Evolutionary conservation across 2,329 filamentous ascomycete genomes (phyloP).

Genomic region (Clonostachys rhizophaga): DNA sequence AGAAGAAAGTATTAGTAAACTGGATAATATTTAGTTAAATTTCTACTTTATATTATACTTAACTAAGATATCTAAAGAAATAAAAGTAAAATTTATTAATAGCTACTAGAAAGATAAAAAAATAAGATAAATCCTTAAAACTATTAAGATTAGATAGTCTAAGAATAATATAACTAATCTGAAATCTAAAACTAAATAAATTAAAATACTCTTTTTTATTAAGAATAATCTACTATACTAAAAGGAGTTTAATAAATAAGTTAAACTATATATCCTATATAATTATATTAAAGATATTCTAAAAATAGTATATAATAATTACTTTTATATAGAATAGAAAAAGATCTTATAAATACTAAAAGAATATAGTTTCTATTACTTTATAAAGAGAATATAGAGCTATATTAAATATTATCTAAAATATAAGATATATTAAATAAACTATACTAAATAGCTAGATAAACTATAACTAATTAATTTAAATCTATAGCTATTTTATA

Average conservation of each 20-base stretch:
- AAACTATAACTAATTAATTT: too few species aligned
- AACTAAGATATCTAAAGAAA: not conserved
- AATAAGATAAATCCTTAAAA: too few species aligned
- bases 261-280: too few species aligned
- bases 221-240: not conserved
- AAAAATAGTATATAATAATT: not conserved
- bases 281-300: not conserved
- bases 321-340: not conserved
- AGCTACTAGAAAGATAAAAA: too few species aligned
- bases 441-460: too few species aligned
- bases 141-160: too few species aligned
- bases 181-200: not conserved
- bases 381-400: not conserved
- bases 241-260: not conserved
- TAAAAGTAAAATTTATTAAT: not conserved
- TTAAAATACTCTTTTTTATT: slow-evolving; percentile 3
- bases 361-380: not conserved
- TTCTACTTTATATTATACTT: not conserved
- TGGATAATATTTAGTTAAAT: not conserved
- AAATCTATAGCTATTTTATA: too few species aligned
- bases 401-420: not conserved
- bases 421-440: not conserved
- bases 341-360: not conserved
- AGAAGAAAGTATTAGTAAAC: not conserved
- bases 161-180: too few species aligned